Evolutionary conservation across 1,284 basidiomycete species (phyloP).

Genomic region (Hymenochaete sp.): DNA sequence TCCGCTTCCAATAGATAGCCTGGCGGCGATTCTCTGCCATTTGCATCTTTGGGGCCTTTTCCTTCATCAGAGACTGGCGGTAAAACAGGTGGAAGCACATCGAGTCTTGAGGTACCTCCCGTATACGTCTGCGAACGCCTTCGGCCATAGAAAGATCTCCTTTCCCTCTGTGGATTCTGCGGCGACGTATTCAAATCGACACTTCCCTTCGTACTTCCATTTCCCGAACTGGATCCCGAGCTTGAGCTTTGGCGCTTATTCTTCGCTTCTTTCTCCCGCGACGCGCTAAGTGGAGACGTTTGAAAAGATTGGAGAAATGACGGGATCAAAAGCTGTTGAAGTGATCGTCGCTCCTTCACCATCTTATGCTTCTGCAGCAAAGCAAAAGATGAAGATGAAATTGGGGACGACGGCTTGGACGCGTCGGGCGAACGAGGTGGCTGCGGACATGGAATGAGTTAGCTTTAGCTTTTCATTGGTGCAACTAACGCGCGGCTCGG

Average conservation of each 20-base stretch:
- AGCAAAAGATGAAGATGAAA: neutral
- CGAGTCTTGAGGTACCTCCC: neutral
- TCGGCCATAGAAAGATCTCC: slow-evolving; percentile 4
- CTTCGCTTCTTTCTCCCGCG: too few species aligned
- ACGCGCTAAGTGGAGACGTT: neutral
- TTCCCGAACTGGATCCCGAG: neutral
- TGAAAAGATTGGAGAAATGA: slow-evolving; percentile 12
- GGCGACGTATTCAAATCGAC: too few species aligned
- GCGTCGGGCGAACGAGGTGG: slow-evolving; percentile 5
- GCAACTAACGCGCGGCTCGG: too few species aligned
- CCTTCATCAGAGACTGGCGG: slow-evolving; percentile 5
- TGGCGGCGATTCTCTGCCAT: slow-evolving; percentile 13
- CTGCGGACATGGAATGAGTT: slow-evolving; percentile 4
- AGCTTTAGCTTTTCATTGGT: slow-evolving; percentile 1
- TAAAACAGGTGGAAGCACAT: neutral
- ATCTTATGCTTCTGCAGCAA: slow-evolving; percentile 4
- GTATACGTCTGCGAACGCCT: slow-evolving; percentile 14
- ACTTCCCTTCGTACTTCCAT: neutral
- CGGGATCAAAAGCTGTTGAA: slow-evolving; percentile 11
- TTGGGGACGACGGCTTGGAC: neutral
- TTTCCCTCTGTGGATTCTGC: slow-evolving; percentile 3
- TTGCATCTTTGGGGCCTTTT: neutral
- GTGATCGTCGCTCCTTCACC: slow-evolving; percentile 15
- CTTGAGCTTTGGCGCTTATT: neutral
- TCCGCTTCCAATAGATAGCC: slow-evolving; percentile 16